These are phyloP conservation scores for Persicaria tinctoria DNA, from an alignment of 148 eudicot genomes.

Conservation along the genomic window DNA sequence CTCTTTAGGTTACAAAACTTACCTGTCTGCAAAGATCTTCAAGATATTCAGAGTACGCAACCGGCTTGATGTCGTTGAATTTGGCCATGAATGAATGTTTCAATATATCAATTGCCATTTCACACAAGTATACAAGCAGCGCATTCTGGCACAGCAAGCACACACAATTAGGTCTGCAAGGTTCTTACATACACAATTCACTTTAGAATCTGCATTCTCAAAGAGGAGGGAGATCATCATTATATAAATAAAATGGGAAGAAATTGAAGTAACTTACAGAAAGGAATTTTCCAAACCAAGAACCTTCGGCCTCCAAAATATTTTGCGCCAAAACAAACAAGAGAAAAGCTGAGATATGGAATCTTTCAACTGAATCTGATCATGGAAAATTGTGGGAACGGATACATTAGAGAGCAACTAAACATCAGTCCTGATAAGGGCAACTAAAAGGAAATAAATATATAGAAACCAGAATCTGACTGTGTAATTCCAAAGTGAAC, in stretches of 20 bases:
- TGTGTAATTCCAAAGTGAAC: not conserved
- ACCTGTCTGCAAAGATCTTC: constrained; percentile 99
- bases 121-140: constrained; percentile 68
- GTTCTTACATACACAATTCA: not conserved
- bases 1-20: constrained; percentile 9
- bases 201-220: not conserved
- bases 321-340: constrained; percentile 91
- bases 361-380: constrained; percentile 91
- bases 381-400: constrained; percentile 13
- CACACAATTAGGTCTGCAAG: constrained; percentile 15
- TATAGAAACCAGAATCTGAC: not conserved
- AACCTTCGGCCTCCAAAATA: constrained; percentile 89
- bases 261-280: constrained; percentile 45
- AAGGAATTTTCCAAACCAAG: constrained; percentile 85
- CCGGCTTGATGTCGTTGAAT: constrained; percentile 87
- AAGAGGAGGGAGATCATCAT: not conserved
- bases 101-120: constrained; percentile 76
- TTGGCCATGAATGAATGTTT: constrained; percentile 93
- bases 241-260: not conserved
- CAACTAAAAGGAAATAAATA: not conserved
- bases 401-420: not conserved
- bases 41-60: constrained; percentile 81
- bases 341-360: constrained; percentile 84
- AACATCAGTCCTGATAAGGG: not conserved
- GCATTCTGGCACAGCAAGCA: constrained; percentile 68